Percentiles rank a stretch among this genome's conserved stretches.
Evolutionary conservation across 2,329 filamentous ascomycete species (phyloP).

Genomic region (Myriangium duriaei): DNA sequence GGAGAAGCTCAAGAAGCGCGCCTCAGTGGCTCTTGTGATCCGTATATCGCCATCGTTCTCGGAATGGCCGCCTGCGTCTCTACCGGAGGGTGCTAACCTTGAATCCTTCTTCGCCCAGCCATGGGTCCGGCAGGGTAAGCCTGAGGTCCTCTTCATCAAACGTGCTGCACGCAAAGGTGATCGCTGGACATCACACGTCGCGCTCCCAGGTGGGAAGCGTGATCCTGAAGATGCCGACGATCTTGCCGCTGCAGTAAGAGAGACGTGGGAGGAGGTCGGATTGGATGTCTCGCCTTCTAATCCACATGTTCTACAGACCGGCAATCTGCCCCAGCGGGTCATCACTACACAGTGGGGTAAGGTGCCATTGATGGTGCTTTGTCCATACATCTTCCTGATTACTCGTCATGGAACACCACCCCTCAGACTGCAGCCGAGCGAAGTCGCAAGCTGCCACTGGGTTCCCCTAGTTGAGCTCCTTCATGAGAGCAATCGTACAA

Average conservation of each 20-base stretch:
- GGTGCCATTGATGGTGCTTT: conserved; percentile 53
- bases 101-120: conserved; percentile 48
- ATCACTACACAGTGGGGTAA: conserved; percentile 57
- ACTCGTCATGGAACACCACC: conserved; percentile 36
- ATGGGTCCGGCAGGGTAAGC: conserved; percentile 54
- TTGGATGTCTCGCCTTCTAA: conserved; percentile 38
- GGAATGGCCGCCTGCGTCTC: conserved; percentile 33
- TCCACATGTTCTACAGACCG: conserved; percentile 19
- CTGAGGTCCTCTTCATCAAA: conserved; percentile 61
- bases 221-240: conserved; percentile 54
- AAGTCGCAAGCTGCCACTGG: conserved; percentile 59
- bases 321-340: conserved; percentile 53
- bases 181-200: conserved; percentile 57
- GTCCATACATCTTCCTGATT: conserved; percentile 54
- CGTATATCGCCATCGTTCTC: conserved; percentile 47
- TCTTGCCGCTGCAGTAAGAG: conserved; percentile 48
- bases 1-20: conserved; percentile 42
- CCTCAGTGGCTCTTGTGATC: conserved; percentile 54
- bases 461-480: conserved; percentile 51
- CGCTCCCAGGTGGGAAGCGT: conserved; percentile 53
- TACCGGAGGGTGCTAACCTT: conserved; percentile 24
- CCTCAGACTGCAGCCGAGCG: conserved; percentile 52
- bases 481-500: conserved; percentile 46
- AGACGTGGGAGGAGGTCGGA: conserved; percentile 55
- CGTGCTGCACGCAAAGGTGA: conserved; percentile 52